Evolutionary conservation across 202 grass and related monocot genomes (phyloP).

Genomic region (Eragrostis tef): DNA sequence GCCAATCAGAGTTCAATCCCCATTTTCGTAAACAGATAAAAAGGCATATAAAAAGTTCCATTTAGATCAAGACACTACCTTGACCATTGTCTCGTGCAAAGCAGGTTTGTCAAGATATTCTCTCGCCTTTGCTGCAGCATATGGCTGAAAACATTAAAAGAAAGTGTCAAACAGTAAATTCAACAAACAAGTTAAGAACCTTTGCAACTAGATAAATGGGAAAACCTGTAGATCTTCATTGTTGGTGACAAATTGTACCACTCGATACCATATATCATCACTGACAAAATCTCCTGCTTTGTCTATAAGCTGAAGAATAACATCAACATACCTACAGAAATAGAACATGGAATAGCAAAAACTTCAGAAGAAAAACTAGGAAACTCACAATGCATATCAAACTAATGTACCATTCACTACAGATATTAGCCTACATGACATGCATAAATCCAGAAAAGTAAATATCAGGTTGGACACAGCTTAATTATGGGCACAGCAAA

Average conservation of each 20-base stretch:
- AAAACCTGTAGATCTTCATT: conserved; percentile 96
- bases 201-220: conserved; percentile 42
- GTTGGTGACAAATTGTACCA: conserved; percentile 99
- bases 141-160: conserved; percentile 70
- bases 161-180: conserved; percentile 28
- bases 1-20: conserved; percentile 28
- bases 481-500: conserved; percentile 6
- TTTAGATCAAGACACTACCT: conserved; percentile 64
- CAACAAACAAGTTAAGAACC: conserved; percentile 39
- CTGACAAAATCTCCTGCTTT: conserved; percentile 99
- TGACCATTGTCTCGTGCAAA: conserved; percentile 99
- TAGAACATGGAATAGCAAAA: neutral
- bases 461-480: conserved; percentile 21
- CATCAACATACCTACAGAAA: conserved; percentile 94
- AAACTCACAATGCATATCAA: conserved; percentile 7
- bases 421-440: conserved; percentile 26
- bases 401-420: conserved; percentile 2
- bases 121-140: conserved; percentile 94
- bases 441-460: conserved; percentile 8
- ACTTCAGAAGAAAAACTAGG: conserved; percentile 16
- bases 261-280: conserved; percentile 99
- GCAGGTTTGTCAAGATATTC: conserved; percentile 97
- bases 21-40: conserved; percentile 34
- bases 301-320: conserved; percentile 99
- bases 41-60: conserved; percentile 31